Evolutionary conservation across 768 basidiomycete species (phyloP).

Genomic region (Kockovaella imperatae): DNA sequence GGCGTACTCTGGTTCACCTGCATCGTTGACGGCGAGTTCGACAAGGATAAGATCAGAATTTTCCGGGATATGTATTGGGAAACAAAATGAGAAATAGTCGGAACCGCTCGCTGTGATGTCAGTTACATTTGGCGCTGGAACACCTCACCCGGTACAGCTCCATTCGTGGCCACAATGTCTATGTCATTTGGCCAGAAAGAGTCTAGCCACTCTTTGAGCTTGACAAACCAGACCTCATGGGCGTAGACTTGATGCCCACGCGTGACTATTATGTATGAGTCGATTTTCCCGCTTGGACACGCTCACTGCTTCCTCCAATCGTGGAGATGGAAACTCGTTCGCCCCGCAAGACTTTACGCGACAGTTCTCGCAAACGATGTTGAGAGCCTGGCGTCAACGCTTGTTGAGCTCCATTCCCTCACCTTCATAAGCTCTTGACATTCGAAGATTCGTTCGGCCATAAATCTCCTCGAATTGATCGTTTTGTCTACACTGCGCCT

Average conservation of each 20-base stretch:
- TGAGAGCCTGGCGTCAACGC: conserved; percentile 19
- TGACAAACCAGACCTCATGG: conserved; percentile 36
- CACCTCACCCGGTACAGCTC: conserved; percentile 38
- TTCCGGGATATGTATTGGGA: conserved; percentile 39
- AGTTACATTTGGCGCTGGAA: background rate
- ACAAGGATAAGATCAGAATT: conserved; percentile 41
- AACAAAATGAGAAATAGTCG: conserved; percentile 43
- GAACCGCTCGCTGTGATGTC: conserved; percentile 32
- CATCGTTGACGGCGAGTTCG: conserved; percentile 45
- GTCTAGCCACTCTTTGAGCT: conserved; percentile 38
- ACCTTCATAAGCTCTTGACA: conserved; percentile 37
- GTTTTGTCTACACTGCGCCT: no score
- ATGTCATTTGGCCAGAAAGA: conserved; percentile 16
- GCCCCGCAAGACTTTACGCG: conserved; percentile 31
- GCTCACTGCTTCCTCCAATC: conserved; percentile 39
- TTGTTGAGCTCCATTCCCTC: conserved; percentile 1
- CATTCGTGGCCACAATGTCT: conserved; percentile 28
- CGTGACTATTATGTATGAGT: conserved; percentile 25
- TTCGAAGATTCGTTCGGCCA: conserved; percentile 28
- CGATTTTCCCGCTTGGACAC: background rate
- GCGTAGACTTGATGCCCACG: conserved; percentile 34
- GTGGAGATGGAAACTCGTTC: conserved; percentile 30
- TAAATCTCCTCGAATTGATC: conserved; percentile 28
- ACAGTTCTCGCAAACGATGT: conserved; percentile 18
- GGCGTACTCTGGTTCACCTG: conserved; percentile 37